These are phyloP conservation scores for Eimeria falciformis DNA, from an alignment of 169 alveolate species.

Conservation along the genomic window DNA sequence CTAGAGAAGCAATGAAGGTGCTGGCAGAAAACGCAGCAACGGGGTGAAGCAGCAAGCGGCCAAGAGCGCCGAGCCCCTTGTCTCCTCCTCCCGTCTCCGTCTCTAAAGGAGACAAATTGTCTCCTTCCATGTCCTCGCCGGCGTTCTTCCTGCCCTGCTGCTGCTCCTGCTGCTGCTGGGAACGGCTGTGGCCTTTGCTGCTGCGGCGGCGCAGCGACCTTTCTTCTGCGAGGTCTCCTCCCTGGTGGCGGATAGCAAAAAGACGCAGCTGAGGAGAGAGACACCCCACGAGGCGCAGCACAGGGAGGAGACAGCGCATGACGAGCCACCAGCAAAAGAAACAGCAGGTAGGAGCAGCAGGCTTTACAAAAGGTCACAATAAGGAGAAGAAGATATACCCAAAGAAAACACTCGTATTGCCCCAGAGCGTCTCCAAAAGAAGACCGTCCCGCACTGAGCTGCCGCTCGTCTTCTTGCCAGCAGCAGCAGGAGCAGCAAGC, in stretches of 20 bases:
- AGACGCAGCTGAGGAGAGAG: constrained; percentile 3
- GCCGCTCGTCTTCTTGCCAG: too few species aligned
- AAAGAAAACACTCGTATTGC: background rate
- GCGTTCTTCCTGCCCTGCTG: constrained; percentile 1
- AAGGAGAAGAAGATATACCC: background rate
- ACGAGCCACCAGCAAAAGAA: too few species aligned
- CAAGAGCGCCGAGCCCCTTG: constrained; percentile 1
- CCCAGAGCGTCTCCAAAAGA: too few species aligned
- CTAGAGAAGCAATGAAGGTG: constrained; percentile 25
- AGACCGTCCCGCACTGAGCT: too few species aligned
- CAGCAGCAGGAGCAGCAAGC: constrained; percentile 43
- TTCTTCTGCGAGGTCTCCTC: background rate
- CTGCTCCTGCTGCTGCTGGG: constrained; percentile 50
- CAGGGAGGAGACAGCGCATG: too few species aligned
- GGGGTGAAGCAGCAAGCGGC: background rate
- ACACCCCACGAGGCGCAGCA: too few species aligned
- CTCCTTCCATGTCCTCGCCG: constrained; percentile 20
- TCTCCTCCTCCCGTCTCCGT: background rate
- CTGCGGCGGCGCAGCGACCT: background rate
- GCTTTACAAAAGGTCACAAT: background rate
- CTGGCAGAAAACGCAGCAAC: constrained; percentile 14
- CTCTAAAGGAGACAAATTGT: background rate
- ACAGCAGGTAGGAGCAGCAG: background rate
- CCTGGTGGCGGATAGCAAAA: background rate
- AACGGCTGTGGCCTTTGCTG: background rate